These are phyloP conservation scores for Sonneratia alba DNA, from an alignment of 345 rosid genomes.

Conservation along the genomic window DNA sequence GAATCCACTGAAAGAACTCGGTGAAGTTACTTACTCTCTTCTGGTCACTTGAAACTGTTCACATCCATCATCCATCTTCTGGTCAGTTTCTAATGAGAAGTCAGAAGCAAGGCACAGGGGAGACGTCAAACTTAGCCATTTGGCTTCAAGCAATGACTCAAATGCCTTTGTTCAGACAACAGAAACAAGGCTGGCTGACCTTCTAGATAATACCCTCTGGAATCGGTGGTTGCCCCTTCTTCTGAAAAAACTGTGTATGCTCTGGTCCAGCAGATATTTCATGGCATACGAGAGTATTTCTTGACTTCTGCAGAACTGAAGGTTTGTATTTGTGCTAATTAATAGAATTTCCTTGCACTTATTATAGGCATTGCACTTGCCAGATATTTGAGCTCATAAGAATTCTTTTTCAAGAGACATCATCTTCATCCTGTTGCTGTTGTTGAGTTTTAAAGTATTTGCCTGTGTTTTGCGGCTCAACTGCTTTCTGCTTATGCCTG, in stretches of 20 bases:
- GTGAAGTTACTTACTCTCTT: conserved; percentile 24
- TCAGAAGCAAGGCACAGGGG: conserved; percentile 47
- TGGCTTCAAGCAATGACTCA: conserved; percentile 60
- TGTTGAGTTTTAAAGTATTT: background rate
- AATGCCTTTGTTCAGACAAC: conserved; percentile 50
- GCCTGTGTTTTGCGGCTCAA: conserved; percentile 52
- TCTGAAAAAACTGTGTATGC: conserved; percentile 89
- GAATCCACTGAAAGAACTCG: conserved; percentile 83
- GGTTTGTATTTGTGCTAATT: conserved; percentile 25
- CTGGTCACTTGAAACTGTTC: background rate
- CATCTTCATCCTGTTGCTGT: background rate
- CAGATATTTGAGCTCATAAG: background rate
- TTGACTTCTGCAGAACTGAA: conserved; percentile 86
- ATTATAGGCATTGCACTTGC: background rate
- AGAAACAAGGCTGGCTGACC: conserved; percentile 87
- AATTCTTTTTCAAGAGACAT: background rate
- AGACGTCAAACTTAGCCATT: conserved; percentile 77
- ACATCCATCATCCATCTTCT: background rate
- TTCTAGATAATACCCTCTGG: conserved; percentile 85
- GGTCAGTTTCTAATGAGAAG: conserved; percentile 35
- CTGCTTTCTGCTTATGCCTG: conserved; percentile 92
- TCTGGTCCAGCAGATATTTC: conserved; percentile 90
- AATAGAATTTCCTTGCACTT: too few species aligned
- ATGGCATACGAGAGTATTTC: conserved; percentile 84
- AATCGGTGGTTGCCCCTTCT: conserved; percentile 80